Evolutionary conservation across 306 rosid genomes (phyloP).

Genomic region (Pachyrhizus erosus): DNA sequence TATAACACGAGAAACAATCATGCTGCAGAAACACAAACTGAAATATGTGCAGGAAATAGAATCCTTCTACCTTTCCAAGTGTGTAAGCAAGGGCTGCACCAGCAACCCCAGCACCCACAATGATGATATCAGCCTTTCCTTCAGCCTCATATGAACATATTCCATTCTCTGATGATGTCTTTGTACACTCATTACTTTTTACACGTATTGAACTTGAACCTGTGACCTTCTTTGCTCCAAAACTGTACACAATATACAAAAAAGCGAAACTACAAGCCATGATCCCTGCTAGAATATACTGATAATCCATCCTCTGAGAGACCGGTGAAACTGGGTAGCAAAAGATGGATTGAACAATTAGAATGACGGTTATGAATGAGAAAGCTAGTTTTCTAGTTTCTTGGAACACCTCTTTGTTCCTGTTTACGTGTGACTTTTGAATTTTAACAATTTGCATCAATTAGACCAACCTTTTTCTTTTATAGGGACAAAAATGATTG

Average conservation of each 20-base stretch:
- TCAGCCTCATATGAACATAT: slow-evolving; percentile 22
- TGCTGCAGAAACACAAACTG: neutral
- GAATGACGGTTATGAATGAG: neutral
- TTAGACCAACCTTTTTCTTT: neutral
- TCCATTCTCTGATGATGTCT: slow-evolving; percentile 47
- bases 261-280: slow-evolving; percentile 51
- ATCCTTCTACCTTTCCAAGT: slow-evolving; percentile 65
- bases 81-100: slow-evolving; percentile 62
- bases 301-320: slow-evolving; percentile 56
- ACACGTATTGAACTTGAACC: slow-evolving; percentile 47
- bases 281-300: slow-evolving; percentile 51
- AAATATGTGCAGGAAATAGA: neutral
- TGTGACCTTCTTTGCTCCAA: slow-evolving; percentile 43
- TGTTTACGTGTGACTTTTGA: neutral
- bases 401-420: slow-evolving; percentile 28
- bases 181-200: slow-evolving; percentile 31
- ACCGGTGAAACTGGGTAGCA: neutral
- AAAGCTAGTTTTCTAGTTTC: neutral
- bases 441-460: neutral
- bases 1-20: slow-evolving; percentile 8
- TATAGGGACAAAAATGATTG: slow-evolving; percentile 35
- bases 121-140: slow-evolving; percentile 42
- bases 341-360: neutral
- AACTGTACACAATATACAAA: slow-evolving; percentile 47
- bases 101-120: slow-evolving; percentile 65